Conservation (phyloP, 1,139 yeast species). For the Yamadazyma atlantica region DNA sequence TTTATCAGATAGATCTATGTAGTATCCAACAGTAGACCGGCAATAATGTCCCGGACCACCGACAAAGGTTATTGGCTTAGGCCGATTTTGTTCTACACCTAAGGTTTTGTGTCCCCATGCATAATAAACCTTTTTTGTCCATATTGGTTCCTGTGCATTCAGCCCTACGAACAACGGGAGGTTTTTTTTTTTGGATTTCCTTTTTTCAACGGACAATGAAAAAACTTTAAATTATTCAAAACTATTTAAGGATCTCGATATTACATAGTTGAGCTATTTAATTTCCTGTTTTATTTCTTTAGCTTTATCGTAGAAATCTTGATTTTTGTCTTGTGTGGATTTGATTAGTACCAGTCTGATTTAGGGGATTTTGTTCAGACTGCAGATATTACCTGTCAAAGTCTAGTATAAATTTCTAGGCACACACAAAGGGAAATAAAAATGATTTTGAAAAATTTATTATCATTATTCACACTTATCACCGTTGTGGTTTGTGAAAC, state of each 20-base stretch:
- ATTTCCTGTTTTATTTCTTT: constrained; percentile 4
- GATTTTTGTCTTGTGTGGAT: not conserved
- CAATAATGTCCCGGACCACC: too few relatives aligned
- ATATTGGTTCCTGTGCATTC: not conserved
- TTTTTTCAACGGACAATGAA: not conserved
- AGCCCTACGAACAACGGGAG: not conserved
- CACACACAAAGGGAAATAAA: not conserved
- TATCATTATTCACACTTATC: constrained; percentile 8
- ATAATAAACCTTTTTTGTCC: not conserved
- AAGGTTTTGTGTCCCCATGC: not conserved
- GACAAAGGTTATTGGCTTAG: too few relatives aligned
- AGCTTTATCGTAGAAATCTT: constrained; percentile 1
- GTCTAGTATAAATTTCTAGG: not conserved
- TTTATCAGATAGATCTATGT: not conserved
- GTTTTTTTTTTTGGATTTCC: too few relatives aligned
- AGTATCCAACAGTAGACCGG: not conserved
- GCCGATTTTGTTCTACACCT: not conserved
- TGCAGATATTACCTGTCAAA: not conserved
- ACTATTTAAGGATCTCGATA: not conserved
- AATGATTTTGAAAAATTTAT: constrained; percentile 10
- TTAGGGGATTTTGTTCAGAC: constrained; percentile 1
- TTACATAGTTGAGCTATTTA: constrained; percentile 5
- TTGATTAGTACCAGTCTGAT: not conserved
- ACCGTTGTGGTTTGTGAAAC: constrained; percentile 36
- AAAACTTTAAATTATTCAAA: not conserved